These are phyloP conservation scores for Trichoderma harzianum DNA, from an alignment of 2,329 filamentous ascomycete genomes.

Conservation along the genomic window DNA sequence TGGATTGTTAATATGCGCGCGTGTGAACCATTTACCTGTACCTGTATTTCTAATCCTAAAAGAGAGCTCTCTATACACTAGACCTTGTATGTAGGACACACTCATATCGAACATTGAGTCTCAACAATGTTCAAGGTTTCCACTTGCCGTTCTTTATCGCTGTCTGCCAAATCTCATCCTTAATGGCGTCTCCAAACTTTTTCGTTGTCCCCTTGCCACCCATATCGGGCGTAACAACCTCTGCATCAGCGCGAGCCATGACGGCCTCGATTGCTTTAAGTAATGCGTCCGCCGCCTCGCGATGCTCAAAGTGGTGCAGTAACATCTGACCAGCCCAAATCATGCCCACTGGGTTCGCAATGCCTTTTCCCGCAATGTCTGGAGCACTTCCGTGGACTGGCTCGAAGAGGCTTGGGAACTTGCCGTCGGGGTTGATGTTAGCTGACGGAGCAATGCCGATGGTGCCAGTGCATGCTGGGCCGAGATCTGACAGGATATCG, in stretches of 20 bases:
- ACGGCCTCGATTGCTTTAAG: slow-evolving; percentile 62
- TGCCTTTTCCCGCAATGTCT: slow-evolving; percentile 69
- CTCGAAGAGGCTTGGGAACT: slow-evolving; percentile 56
- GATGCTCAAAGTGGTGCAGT: slow-evolving; percentile 27
- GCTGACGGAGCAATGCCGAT: slow-evolving; percentile 71
- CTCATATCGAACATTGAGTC: neutral
- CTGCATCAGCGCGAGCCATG: slow-evolving; percentile 43
- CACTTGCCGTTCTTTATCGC: neutral
- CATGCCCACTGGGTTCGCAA: slow-evolving; percentile 61
- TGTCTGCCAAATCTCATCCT: slow-evolving; percentile 21
- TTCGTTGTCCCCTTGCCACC: slow-evolving; percentile 29
- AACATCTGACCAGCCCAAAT: slow-evolving; percentile 61
- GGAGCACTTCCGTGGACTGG: slow-evolving; percentile 70
- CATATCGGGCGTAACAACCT: slow-evolving; percentile 32
- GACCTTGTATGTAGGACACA: neutral
- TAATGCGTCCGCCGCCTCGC: slow-evolving; percentile 46
- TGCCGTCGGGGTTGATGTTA: slow-evolving; percentile 48
- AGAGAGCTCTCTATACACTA: neutral
- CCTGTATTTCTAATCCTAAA: neutral
- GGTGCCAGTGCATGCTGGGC: slow-evolving; percentile 65
- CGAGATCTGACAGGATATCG: slow-evolving; percentile 69
- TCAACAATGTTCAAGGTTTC: neutral
- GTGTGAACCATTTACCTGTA: neutral
- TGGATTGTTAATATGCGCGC: neutral
- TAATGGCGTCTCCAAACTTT: slow-evolving; percentile 24